phyloP scores from a whole-genome alignment of 2,329 filamentous ascomycete genomes.

The Pseudogymnoascus sp. region DNA sequence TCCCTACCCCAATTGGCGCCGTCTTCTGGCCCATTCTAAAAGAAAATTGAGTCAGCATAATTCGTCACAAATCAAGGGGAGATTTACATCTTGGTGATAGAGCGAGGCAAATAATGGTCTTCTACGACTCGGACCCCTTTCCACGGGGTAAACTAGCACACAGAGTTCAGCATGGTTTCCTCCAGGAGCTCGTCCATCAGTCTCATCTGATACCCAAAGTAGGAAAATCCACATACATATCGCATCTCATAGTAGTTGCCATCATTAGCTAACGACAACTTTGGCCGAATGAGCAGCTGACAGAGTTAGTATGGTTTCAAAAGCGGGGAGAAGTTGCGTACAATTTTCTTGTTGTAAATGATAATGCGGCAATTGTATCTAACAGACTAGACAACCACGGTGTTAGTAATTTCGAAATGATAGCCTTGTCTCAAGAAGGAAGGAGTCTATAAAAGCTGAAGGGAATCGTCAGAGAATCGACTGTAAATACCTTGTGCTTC shows the following conservation, averaged over 20 bases:
- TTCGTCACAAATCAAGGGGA: neutral
- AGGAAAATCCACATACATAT: neutral
- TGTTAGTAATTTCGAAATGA: neutral
- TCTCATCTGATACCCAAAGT: neutral
- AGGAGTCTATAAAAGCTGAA: neutral
- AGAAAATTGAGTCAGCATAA: neutral
- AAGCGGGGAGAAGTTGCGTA: conserved; percentile 25
- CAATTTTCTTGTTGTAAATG: conserved; percentile 55
- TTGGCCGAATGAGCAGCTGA: conserved; percentile 54
- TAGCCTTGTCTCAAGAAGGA: neutral
- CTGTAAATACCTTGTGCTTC: conserved; percentile 48
- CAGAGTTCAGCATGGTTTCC: neutral
- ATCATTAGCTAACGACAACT: conserved; percentile 63
- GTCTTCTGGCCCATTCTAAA: conserved; percentile 36
- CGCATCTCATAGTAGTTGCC: conserved; percentile 53
- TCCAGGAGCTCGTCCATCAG: neutral
- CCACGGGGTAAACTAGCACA: conserved; percentile 55
- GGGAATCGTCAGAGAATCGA: neutral
- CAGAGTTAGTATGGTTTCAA: neutral
- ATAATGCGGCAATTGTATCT: conserved; percentile 60
- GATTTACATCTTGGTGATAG: conserved; percentile 45
- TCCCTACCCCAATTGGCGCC: conserved; percentile 40
- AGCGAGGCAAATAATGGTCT: conserved; percentile 53
- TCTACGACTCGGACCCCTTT: conserved; percentile 48
- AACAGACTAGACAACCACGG: neutral